Evolutionary conservation across 352 stramenopile species (phyloP).

Genomic region (Phytophthora cajani): DNA sequence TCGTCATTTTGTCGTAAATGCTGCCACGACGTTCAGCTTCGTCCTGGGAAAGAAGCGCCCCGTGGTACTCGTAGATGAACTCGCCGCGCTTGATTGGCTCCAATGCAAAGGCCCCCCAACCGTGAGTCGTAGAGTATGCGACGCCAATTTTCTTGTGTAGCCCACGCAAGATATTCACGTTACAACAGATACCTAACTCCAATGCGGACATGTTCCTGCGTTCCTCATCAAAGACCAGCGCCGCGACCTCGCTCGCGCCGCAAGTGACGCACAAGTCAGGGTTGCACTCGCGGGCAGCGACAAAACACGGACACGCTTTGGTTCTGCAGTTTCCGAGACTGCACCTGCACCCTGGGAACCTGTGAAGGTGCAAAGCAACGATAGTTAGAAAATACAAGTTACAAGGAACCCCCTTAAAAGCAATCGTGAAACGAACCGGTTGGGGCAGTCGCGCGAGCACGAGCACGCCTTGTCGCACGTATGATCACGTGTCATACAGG

Average conservation of each 20-base stretch:
- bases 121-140: conserved; percentile 66
- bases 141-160: conserved; percentile 69
- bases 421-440: conserved; percentile 43
- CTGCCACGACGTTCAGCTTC: conserved; percentile 75
- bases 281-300: conserved; percentile 64
- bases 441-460: conserved; percentile 79
- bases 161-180: conserved; percentile 68
- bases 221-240: conserved; percentile 49
- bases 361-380: conserved; percentile 16
- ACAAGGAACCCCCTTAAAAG: neutral
- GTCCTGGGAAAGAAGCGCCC: conserved; percentile 70
- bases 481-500: conserved; percentile 81
- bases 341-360: conserved; percentile 61
- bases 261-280: conserved; percentile 67
- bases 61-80: conserved; percentile 79
- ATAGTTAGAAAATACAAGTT: conserved; percentile 5
- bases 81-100: conserved; percentile 69
- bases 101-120: conserved; percentile 68
- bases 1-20: conserved; percentile 89
- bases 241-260: conserved; percentile 61
- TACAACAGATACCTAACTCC: conserved; percentile 72
- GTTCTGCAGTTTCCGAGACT: conserved; percentile 67
- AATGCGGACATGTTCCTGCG: conserved; percentile 44
- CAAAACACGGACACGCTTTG: conserved; percentile 68
- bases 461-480: conserved; percentile 86